Conservation (phyloP, 2,329 filamentous ascomycete genomes). For the Shiraia sp. region DNA sequence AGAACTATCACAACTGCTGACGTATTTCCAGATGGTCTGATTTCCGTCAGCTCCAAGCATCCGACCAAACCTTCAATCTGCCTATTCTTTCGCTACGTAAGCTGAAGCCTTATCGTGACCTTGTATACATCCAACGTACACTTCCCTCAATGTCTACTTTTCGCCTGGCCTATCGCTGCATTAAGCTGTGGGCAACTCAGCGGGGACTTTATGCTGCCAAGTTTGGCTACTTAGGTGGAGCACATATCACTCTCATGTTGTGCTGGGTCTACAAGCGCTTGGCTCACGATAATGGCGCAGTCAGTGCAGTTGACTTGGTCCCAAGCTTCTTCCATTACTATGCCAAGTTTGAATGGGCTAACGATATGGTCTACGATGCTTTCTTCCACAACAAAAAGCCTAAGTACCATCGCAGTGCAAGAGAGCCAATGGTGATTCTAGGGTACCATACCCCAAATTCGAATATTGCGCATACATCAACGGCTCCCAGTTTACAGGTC, state of each 20-base stretch:
- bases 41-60: slow-evolving; percentile 49
- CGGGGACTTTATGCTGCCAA: slow-evolving; percentile 67
- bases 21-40: slow-evolving; percentile 40
- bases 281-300: slow-evolving; percentile 23
- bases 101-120: slow-evolving; percentile 66
- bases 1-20: slow-evolving; percentile 6
- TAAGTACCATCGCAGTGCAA: slow-evolving; percentile 57
- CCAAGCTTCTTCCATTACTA: slow-evolving; percentile 67
- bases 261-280: slow-evolving; percentile 61
- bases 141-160: slow-evolving; percentile 64
- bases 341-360: slow-evolving; percentile 62
- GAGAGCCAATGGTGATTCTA: slow-evolving; percentile 66
- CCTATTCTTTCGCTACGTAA: slow-evolving; percentile 62
- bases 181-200: slow-evolving; percentile 65
- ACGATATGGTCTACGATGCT: slow-evolving; percentile 61
- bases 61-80: slow-evolving; percentile 60
- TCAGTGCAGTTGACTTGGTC: slow-evolving; percentile 58
- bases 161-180: slow-evolving; percentile 60
- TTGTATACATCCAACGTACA: slow-evolving; percentile 63
- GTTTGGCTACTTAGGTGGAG: slow-evolving; percentile 68
- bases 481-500: slow-evolving; percentile 56
- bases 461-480: slow-evolving; percentile 62
- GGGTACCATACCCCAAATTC: slow-evolving; percentile 65
- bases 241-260: slow-evolving; percentile 67
- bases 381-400: slow-evolving; percentile 53